Evolutionary conservation across 2,329 filamentous ascomycete genomes (phyloP).

Genomic region (Epichloe aotearoae): DNA sequence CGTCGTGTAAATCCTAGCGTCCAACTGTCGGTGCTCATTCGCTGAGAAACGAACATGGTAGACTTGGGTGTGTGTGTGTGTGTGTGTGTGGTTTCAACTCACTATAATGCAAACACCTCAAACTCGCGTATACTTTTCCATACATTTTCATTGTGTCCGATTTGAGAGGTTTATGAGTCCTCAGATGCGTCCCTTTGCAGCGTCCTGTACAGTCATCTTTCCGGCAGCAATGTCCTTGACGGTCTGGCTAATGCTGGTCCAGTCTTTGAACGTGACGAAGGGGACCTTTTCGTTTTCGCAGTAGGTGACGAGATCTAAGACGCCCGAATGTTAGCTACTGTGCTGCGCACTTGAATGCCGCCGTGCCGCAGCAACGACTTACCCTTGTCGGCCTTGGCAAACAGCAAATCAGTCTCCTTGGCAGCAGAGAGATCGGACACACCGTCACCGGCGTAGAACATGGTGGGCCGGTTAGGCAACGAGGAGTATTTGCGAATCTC

Average conservation of each 20-base stretch:
- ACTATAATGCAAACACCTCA: no score
- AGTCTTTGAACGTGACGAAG: constrained; percentile 79
- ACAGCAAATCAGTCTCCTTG: constrained; percentile 81
- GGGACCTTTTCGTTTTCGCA: constrained; percentile 75
- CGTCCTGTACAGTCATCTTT: constrained; percentile 55
- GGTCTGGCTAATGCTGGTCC: constrained; percentile 62
- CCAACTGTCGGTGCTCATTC: neutral
- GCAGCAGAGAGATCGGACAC: constrained; percentile 88
- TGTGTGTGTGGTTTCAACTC: no score
- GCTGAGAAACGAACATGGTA: neutral
- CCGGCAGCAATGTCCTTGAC: constrained; percentile 68
- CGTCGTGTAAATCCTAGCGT: neutral
- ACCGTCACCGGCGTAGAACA: constrained; percentile 93
- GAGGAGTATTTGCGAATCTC: constrained; percentile 79
- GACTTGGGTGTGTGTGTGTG: no score
- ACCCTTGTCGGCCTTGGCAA: constrained; percentile 85
- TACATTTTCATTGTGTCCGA: no score
- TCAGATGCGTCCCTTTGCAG: constrained; percentile 39
- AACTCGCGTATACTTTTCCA: no score
- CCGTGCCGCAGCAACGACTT: constrained; percentile 15
- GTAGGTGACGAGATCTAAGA: constrained; percentile 67
- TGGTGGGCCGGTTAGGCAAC: constrained; percentile 61
- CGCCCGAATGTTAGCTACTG: constrained; percentile 5
- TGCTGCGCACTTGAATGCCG: no score
- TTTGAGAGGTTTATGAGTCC: neutral